A percentile compares a stretch with the other conserved stretches of the same genome.
These are phyloP conservation scores for Gastrolobium villosum DNA, from an alignment of 306 rosid genomes.

Conservation along the genomic window DNA sequence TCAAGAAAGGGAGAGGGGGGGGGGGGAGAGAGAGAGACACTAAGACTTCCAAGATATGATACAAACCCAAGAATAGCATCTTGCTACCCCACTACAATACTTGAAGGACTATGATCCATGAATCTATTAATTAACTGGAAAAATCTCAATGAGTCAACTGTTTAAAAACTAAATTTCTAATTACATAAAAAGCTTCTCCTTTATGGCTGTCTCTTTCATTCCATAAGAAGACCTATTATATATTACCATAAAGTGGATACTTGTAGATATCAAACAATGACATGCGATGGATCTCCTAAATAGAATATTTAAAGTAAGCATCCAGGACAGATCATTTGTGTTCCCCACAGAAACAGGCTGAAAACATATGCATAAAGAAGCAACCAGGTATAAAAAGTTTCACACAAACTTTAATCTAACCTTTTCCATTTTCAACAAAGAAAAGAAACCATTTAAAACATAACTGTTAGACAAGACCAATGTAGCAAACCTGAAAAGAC, in stretches of 20 bases:
- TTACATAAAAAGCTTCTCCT: conserved; percentile 20
- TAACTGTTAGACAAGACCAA: conserved; percentile 37
- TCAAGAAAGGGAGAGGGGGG: background rate
- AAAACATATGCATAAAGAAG: conserved; percentile 35
- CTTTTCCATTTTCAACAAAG: conserved; percentile 7
- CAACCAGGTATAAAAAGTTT: conserved; percentile 15
- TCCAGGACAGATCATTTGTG: conserved; percentile 2
- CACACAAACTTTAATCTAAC: conserved; percentile 10
- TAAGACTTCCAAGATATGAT: background rate
- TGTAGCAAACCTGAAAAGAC: conserved; percentile 87
- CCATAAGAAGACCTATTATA: conserved; percentile 16
- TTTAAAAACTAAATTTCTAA: conserved; percentile 4
- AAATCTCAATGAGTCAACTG: conserved; percentile 22
- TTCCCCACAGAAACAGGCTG: conserved; percentile 8
- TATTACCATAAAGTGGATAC: background rate
- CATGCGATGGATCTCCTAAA: background rate
- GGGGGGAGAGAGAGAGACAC: background rate
- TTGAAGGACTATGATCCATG: conserved; percentile 17
- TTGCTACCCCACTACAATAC: background rate
- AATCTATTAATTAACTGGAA: conserved; percentile 4
- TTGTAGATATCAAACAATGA: conserved; percentile 11
- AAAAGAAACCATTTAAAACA: conserved; percentile 31
- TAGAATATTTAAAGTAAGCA: conserved; percentile 10
- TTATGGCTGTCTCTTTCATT: conserved; percentile 26
- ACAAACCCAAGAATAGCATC: background rate